Base-by-base conservation (phyloP, 768 basidiomycete species). In the Lactarius vividus region DNA sequence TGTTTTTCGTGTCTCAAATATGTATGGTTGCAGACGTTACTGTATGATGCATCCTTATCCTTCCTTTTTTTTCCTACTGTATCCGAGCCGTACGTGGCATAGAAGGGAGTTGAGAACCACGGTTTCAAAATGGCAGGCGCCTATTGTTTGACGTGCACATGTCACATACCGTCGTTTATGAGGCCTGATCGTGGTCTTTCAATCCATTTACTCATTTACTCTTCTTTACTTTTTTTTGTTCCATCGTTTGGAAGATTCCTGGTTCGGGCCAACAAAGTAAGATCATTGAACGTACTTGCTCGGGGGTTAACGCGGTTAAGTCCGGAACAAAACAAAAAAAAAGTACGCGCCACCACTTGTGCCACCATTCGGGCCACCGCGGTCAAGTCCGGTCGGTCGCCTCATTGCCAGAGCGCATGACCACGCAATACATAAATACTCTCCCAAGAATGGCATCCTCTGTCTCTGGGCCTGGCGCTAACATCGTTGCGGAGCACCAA, bases 1-100 rank as follows among this genome's bases (percentile, higher is more conserved):
- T 55, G 23, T 26, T n/a, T 40, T 61, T n/a, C n/a, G n/a, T n/a
- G 52, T 54, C 49, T 53, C 52, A 56, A 53, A 42, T 66, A 62
- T 57, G 18, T 62, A 55, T 55, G 31, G 59, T 52, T 26, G 26
- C 49, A 46, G 44, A 29, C 16, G 53, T 54, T 54, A 37, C 35
- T 37, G 35, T 37, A 54, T 29, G 20, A 13, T 31, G 28, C n/a
- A n/a, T n/a, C n/a, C n/a, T n/a, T 16, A 18, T 29, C 29, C 54
- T 55, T 33, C 28, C 31, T 20, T 33, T 33, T 8, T 35, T 9
- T 13, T n/a, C 26, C 23, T 49, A 49, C 46, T 49, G 26, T 26
- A 15, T 26, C 49, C 49, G 40, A 16, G 6, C 40, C 40, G 40
- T 40, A 18, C 40, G 40, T 18, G 40, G 40, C 5, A 40, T 18